Percentiles rank a stretch among this genome's conserved stretches.
phyloP scores from a whole-genome alignment of 768 basidiomycete species.

The Tephrocybe sp. region DNA sequence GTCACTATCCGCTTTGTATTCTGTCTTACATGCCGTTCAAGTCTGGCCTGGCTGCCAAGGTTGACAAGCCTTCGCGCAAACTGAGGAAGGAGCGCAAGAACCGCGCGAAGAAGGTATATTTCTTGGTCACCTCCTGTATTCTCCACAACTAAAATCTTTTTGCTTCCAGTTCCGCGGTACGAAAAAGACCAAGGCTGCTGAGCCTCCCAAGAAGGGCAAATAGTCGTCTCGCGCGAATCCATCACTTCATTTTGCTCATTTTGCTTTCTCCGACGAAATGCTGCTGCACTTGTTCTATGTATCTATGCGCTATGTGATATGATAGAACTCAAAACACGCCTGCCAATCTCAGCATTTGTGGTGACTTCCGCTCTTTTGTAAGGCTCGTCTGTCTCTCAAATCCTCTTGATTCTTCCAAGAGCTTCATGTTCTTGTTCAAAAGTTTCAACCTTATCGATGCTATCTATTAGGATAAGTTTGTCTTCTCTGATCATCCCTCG shows the following conservation, averaged over 20 bases:
- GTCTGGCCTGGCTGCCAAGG: conserved; percentile 74
- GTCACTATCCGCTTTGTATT: background rate
- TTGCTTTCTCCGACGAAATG: conserved; percentile 34
- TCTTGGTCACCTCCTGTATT: background rate
- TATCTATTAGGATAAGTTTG: too few species aligned
- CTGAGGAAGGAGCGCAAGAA: conserved; percentile 99
- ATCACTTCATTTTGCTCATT: conserved; percentile 19
- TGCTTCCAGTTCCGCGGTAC: conserved; percentile 81
- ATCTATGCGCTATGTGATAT: conserved; percentile 24
- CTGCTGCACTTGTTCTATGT: conserved; percentile 16
- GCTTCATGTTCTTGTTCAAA: too few species aligned
- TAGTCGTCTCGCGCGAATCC: conserved; percentile 42
- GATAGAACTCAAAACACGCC: conserved; percentile 16
- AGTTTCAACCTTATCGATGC: too few species aligned
- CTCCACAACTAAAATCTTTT: conserved; percentile 16
- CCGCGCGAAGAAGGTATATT: conserved; percentile 90
- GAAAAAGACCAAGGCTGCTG: conserved; percentile 92
- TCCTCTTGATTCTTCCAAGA: too few species aligned
- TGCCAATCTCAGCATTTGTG: background rate
- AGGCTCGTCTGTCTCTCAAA: too few species aligned
- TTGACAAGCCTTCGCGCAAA: conserved; percentile 91
- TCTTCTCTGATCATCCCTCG: too few species aligned
- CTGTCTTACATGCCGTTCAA: conserved; percentile 23
- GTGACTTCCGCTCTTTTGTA: too few species aligned
- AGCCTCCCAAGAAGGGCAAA: conserved; percentile 91